Evolutionary conservation across 2,329 filamentous ascomycete species (phyloP), one percentile per base, ranked within the genome.

Genomic region (Scleromitrula shiraiana): DNA sequence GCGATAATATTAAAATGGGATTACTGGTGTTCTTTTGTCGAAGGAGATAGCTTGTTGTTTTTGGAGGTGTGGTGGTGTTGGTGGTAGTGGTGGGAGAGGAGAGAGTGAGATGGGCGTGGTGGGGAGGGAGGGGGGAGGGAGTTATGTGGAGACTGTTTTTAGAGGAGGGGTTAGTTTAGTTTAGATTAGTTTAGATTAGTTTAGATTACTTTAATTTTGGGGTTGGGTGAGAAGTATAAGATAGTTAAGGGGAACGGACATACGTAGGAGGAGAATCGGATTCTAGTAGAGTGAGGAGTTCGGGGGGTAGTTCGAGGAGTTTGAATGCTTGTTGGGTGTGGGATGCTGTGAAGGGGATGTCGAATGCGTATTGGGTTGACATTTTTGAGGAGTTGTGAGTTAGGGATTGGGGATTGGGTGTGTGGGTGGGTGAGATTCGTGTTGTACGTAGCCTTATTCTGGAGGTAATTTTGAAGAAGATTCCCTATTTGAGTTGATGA

Each of bases 21-120:
- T 83, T 83, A 38, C 80, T 83, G 0, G 80, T 82, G 62, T 82
- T 83, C 62, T 83, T 83, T 59, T 83, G 80, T 24, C 76, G 76
- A 39, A 83, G 69, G 5, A 71, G 70, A 65, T 80, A 83, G 14
- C 72, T 74, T 56, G 72, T 74, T 45, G 67, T 63, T 3, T 70
- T 19, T n/a, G n/a, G n/a, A n/a, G n/a, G n/a, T n/a, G n/a, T n/a
- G n/a, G n/a, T n/a, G n/a, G n/a, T n/a, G n/a, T n/a, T n/a, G n/a
- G n/a, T n/a, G n/a, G n/a, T n/a, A n/a, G n/a, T n/a, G n/a, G n/a
- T n/a, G n/a, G n/a, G n/a, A n/a, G n/a, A n/a, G 72, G 67, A 17
- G 50, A 52, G 5, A 56, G 53, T 7, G 45, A 45, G 5, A 55
- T 59, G 3, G 50, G 30, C 29, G 56, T 47, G 36, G 37, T 39